These are phyloP conservation scores for Triangularia setosa DNA, from an alignment of 2,329 filamentous ascomycete species.

Conservation along the genomic window DNA sequence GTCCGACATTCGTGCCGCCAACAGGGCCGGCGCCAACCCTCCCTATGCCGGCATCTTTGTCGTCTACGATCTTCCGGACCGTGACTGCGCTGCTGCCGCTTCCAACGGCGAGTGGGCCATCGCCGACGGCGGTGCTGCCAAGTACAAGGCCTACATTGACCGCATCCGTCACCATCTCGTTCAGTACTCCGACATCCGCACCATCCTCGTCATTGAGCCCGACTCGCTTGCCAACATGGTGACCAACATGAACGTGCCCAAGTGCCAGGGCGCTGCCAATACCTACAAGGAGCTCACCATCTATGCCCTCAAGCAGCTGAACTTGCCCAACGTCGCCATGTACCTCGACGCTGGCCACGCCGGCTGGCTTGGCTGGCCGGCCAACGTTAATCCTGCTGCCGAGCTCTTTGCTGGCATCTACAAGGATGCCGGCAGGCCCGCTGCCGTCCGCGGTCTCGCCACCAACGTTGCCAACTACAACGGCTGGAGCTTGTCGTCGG, in stretches of 20 bases:
- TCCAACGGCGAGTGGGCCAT: slow-evolving; percentile 55
- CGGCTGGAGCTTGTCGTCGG: slow-evolving; percentile 38
- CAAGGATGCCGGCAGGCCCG: slow-evolving; percentile 46
- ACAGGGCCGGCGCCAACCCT: slow-evolving; percentile 35
- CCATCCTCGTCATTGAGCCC: slow-evolving; percentile 49
- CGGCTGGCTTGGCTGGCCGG: slow-evolving; percentile 57
- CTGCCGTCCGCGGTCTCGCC: slow-evolving; percentile 49
- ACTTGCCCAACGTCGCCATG: slow-evolving; percentile 55
- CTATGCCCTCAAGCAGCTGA: slow-evolving; percentile 49
- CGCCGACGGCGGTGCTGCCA: slow-evolving; percentile 46
- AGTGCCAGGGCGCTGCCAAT: slow-evolving; percentile 45
- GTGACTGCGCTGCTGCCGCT: slow-evolving; percentile 54
- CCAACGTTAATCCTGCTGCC: slow-evolving; percentile 48
- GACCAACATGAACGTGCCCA: slow-evolving; percentile 49
- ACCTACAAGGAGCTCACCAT: slow-evolving; percentile 48
- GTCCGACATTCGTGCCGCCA: slow-evolving; percentile 32
- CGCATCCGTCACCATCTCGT: slow-evolving; percentile 40
- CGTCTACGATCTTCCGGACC: slow-evolving; percentile 55
- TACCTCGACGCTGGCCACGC: slow-evolving; percentile 56
- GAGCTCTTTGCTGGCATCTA: slow-evolving; percentile 45
- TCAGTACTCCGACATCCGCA: slow-evolving; percentile 41
- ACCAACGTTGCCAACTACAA: slow-evolving; percentile 61
- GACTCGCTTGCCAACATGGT: slow-evolving; percentile 59
- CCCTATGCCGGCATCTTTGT: slow-evolving; percentile 48
- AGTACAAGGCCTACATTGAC: slow-evolving; percentile 55